Percentiles rank a stretch among this genome's conserved stretches.
phyloP scores from a whole-genome alignment of 306 rosid genomes.

The Ormosia emarginata region DNA sequence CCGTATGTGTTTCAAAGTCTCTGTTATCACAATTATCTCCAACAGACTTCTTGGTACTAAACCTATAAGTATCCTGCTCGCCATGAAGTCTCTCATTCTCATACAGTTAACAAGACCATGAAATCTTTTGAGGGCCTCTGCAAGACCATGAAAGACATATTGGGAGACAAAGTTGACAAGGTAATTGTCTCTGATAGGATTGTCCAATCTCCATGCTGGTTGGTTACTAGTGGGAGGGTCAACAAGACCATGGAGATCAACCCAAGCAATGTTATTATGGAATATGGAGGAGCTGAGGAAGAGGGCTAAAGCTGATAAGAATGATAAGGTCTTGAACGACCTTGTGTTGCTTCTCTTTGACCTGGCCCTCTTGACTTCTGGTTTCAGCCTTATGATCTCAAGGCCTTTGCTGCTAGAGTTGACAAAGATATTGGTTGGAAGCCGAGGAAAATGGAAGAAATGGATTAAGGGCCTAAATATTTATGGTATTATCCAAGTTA shows the following conservation, averaged over 20 bases:
- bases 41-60: too few species aligned
- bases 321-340: conserved; percentile 51
- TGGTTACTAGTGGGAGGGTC: conserved; percentile 62
- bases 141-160: conserved; percentile 53
- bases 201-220: conserved; percentile 62
- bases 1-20: too few species aligned
- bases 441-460: too few species aligned
- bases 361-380: conserved; percentile 54
- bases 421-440: conserved; percentile 8
- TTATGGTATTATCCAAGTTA: too few species aligned
- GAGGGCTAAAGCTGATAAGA: conserved; percentile 56
- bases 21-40: too few species aligned
- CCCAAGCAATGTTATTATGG: conserved; percentile 65
- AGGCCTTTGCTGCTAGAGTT: conserved; percentile 50
- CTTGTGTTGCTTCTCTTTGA: conserved; percentile 57
- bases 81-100: too few species aligned
- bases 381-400: conserved; percentile 63
- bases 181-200: conserved; percentile 54
- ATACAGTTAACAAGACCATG: neutral
- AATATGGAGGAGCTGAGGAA: conserved; percentile 64
- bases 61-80: too few species aligned
- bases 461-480: too few species aligned
- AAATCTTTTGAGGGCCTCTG: conserved; percentile 51
- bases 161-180: conserved; percentile 52
- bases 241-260: conserved; percentile 72